Base-by-base conservation (phyloP, 106 monocot species). In the Apostasia shenzhenica region DNA sequence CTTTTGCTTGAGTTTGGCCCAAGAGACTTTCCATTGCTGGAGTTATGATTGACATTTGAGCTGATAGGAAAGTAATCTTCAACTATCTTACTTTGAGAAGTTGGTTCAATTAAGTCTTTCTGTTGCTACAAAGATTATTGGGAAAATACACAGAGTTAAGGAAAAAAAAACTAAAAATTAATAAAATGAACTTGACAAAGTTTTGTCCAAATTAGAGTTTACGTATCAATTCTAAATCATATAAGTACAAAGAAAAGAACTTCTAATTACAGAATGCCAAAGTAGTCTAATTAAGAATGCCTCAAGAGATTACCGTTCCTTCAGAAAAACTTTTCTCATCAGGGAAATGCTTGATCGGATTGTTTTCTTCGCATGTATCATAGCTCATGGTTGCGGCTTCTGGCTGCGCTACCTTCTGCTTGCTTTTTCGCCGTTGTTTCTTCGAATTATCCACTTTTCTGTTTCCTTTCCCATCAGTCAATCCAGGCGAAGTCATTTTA, bases 351-450 rank as follows among this genome's bases (percentile, higher is more conserved):
- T 73, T 75, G 7, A 51, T n/a, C 0, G 75, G 41, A 54, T 52
- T 68, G 48, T 77, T 43, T 26, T 75, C 72, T n/a, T 72, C 47
- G 50, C 6, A 42, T 8, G 48, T 44, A 72, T 80, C 66, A 57
- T 59, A 7, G 38, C 81, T 73, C 14, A 63, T 64, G n/a, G 71
- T 62, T 26, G 54, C n/a, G 50, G 8, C 40, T 48, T 85, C 83
- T 45, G 68, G 46, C 14, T 72, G 79, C 45, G 66, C 48, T 41
- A 63, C 73, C 59, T 84, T 81, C 70, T 85, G 79, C 63, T 90
- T 90, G 72, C 54, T 81, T 74, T 85, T 93, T 44, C 63, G 76
- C 72, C 76, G 90, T 39, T 80, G 84, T 67, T 83, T 99, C 55
- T 75, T 82, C 73, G 81, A 83, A 66, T 68, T 48, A 47, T 79